These are phyloP conservation scores for Ophiocordyceps camponoti-saundersi DNA, from an alignment of 2,329 filamentous ascomycete genomes.

Conservation along the genomic window DNA sequence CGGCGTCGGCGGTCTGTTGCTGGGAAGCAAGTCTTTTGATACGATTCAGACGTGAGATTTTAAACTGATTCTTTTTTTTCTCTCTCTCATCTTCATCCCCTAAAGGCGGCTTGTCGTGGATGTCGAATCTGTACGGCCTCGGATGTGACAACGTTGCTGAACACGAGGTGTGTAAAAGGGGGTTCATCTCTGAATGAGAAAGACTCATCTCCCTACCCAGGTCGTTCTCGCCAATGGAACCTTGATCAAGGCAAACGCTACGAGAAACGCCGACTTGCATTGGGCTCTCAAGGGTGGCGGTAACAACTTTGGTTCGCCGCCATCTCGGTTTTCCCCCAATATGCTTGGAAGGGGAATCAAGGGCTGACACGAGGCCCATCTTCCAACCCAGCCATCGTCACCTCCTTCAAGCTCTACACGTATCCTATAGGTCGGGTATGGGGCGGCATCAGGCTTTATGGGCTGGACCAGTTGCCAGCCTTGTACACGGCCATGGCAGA, in stretches of 20 bases:
- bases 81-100: too few species aligned
- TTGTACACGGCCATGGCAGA: background rate
- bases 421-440: background rate
- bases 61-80: background rate
- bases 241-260: background rate
- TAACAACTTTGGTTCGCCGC: background rate
- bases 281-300: background rate
- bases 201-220: background rate
- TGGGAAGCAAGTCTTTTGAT: background rate
- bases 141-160: conserved; percentile 20
- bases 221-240: background rate
- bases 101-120: conserved; percentile 22
- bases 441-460: background rate
- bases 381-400: background rate
- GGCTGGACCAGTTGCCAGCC: background rate
- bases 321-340: background rate
- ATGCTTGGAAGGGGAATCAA: too few species aligned
- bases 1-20: conserved; percentile 8
- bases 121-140: conserved; percentile 12
- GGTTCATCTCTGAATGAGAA: too few species aligned
- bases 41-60: background rate
- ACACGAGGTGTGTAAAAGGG: conserved; percentile 18
- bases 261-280: background rate
- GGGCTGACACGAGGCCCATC: background rate
- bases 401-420: background rate